These are phyloP conservation scores for Hirschioporus abietinus DNA, from an alignment of 768 basidiomycete genomes.

Conservation along the genomic window DNA sequence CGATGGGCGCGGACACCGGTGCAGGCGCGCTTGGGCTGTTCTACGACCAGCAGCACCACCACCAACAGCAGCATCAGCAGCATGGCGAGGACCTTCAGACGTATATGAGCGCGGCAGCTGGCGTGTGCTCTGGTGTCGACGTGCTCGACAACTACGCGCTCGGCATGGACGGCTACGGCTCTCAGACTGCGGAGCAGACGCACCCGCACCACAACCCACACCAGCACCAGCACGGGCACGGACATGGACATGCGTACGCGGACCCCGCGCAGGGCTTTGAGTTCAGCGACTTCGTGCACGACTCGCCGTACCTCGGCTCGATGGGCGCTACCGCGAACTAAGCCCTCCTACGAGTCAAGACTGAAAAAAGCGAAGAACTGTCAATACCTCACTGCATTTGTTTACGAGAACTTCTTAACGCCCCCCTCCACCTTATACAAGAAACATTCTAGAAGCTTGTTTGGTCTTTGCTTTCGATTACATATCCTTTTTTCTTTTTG, in stretches of 20 bases:
- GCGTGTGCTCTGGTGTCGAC: neutral
- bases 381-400: too few species aligned
- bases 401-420: too few species aligned
- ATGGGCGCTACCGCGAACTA: neutral
- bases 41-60: neutral
- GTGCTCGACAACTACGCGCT: neutral
- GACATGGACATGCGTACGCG: neutral
- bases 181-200: too few species aligned
- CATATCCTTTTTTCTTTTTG: neutral
- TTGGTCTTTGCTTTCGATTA: neutral
- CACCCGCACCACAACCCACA: too few species aligned
- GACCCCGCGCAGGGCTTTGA: neutral
- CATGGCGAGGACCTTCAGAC: neutral
- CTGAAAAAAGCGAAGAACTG: too few species aligned
- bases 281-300: neutral
- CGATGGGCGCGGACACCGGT: too few species aligned
- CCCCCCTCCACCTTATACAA: too few species aligned
- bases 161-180: too few species aligned
- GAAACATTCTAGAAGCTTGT: neutral
- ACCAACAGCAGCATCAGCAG: neutral
- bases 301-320: neutral
- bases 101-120: neutral
- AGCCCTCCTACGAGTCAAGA: too few species aligned
- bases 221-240: neutral
- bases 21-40: neutral